These are phyloP conservation scores for Leccinum fibrillosum DNA, from an alignment of 768 basidiomycete species.

Conservation along the genomic window DNA sequence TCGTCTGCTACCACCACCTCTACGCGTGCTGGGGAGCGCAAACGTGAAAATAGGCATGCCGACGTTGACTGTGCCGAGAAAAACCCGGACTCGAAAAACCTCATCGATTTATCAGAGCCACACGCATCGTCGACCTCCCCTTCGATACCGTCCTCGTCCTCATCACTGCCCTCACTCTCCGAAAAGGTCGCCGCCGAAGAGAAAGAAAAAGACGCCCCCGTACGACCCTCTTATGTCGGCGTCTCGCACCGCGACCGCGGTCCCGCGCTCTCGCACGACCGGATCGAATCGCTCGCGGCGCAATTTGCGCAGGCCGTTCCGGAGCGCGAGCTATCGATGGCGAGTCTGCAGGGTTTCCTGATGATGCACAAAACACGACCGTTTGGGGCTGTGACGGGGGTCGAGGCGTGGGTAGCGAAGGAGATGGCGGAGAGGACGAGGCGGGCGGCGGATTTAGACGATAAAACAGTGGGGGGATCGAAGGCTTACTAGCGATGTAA, in stretches of 20 bases:
- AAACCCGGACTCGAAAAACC: neutral
- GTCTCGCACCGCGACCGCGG: slow-evolving; percentile 33
- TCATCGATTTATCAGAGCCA: slow-evolving; percentile 18
- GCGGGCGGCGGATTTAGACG: neutral
- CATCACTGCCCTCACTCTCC: neutral
- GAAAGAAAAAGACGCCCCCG: neutral
- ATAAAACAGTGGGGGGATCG: neutral
- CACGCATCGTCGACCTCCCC: neutral
- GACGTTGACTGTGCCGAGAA: neutral
- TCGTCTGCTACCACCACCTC: neutral
- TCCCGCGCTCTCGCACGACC: slow-evolving; percentile 38
- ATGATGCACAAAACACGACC: slow-evolving; percentile 68
- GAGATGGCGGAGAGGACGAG: slow-evolving; percentile 27
- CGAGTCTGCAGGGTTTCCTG: slow-evolving; percentile 54
- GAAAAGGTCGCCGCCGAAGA: slow-evolving; percentile 14
- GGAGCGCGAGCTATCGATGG: slow-evolving; percentile 41
- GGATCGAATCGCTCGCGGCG: slow-evolving; percentile 47
- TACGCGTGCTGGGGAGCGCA: neutral
- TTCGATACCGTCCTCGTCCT: neutral
- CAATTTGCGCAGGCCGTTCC: slow-evolving; percentile 55
- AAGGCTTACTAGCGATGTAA: neutral
- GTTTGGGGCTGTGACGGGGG: slow-evolving; percentile 47
- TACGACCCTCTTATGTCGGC: slow-evolving; percentile 9
- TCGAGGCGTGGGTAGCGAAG: slow-evolving; percentile 48
- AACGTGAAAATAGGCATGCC: neutral